These are phyloP conservation scores for Flaveria trinervia DNA, from an alignment of 129 eudicot genomes.

Conservation along the genomic window DNA sequence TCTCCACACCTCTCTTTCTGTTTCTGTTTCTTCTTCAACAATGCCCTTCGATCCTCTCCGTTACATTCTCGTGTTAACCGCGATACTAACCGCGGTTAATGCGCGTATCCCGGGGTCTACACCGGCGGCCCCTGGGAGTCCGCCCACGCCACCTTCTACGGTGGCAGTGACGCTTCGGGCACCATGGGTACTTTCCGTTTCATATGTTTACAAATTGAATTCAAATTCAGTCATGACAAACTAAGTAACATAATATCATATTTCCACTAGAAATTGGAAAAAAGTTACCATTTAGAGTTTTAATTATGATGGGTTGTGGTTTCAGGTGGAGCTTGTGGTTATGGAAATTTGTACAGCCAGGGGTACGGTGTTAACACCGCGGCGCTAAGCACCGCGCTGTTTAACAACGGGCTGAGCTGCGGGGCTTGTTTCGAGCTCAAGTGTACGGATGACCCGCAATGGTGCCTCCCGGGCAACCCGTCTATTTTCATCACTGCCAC, in stretches of 20 bases:
- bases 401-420: slow-evolving; percentile 60
- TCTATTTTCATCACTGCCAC: slow-evolving; percentile 67
- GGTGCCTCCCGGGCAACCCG: slow-evolving; percentile 69
- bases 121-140: slow-evolving; percentile 44
- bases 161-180: slow-evolving; percentile 57
- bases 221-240: too few relatives aligned
- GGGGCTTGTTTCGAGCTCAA: slow-evolving; percentile 62
- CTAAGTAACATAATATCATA: too few relatives aligned
- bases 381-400: slow-evolving; percentile 63
- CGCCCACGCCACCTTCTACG: slow-evolving; percentile 60
- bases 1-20: neutral
- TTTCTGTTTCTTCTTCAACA: slow-evolving; percentile 12
- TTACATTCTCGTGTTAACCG: slow-evolving; percentile 11
- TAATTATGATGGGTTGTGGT: neutral
- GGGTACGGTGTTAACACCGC: slow-evolving; percentile 70
- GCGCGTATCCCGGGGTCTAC: slow-evolving; percentile 46
- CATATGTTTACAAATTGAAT: neutral
- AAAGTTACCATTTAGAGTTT: neutral
- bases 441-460: slow-evolving; percentile 52
- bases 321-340: slow-evolving; percentile 71
- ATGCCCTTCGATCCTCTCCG: neutral
- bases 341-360: slow-evolving; percentile 65
- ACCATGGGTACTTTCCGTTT: slow-evolving; percentile 43
- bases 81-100: slow-evolving; percentile 3
- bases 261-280: neutral